Percentiles rank a stretch among this genome's conserved stretches.
phyloP scores from a whole-genome alignment of 768 basidiomycete genomes.

The Auriscalpium vulgare region DNA sequence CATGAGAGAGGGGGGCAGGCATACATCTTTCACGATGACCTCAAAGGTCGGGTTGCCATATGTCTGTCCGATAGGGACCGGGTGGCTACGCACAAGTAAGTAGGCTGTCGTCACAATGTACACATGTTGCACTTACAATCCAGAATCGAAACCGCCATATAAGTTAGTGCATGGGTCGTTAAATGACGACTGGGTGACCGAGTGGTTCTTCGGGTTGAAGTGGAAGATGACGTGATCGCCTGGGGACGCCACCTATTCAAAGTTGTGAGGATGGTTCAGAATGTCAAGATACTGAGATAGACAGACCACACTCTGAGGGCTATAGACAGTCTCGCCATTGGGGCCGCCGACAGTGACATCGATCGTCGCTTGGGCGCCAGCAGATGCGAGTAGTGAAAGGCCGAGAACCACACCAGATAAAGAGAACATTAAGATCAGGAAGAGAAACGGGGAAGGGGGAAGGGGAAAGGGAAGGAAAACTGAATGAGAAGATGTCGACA shows the following conservation, averaged over 20 bases:
- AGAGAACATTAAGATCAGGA: background rate
- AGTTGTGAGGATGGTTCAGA: background rate
- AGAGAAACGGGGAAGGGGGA: background rate
- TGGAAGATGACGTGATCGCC: conserved; percentile 19
- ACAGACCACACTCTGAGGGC: no score
- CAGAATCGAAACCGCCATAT: conserved; percentile 20
- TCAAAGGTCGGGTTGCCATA: conserved; percentile 10
- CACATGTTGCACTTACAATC: conserved; percentile 18
- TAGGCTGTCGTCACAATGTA: background rate
- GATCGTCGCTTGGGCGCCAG: background rate
- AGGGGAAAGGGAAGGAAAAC: background rate
- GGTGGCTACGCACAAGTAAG: conserved; percentile 11
- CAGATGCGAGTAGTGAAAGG: conserved; percentile 2
- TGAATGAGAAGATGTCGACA: background rate
- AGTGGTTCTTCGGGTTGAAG: conserved; percentile 24
- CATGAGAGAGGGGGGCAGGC: background rate
- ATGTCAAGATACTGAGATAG: no score
- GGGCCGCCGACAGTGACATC: conserved; percentile 2
- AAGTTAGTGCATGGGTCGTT: conserved; percentile 17
- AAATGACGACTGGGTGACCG: conserved; percentile 24
- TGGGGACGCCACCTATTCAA: background rate
- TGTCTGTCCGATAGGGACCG: conserved; percentile 12
- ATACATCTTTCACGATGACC: conserved; percentile 19
- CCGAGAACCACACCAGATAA: background rate
- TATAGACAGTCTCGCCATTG: no score